Conservation (phyloP, 306 rosid species). For the Neltuma alba region DNA sequence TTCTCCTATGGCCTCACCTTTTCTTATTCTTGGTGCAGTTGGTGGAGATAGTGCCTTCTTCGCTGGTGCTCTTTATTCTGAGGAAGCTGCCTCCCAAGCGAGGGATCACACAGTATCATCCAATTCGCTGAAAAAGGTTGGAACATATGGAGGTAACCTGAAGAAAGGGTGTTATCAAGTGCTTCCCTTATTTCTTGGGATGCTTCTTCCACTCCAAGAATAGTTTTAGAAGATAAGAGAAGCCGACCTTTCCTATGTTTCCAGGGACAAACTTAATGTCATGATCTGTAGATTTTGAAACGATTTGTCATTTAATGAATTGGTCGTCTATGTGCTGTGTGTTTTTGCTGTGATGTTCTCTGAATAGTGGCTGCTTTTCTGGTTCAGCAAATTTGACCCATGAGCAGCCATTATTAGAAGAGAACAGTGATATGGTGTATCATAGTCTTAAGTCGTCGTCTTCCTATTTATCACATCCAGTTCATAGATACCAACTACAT, state of each 20-base stretch:
- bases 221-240: constrained; percentile 40
- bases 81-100: constrained; percentile 62
- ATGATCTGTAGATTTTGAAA: constrained; percentile 40
- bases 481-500: neutral
- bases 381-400: constrained; percentile 29
- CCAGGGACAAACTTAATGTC: constrained; percentile 42
- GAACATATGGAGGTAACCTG: constrained; percentile 32
- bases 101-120: constrained; percentile 58
- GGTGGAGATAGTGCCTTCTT: constrained; percentile 61
- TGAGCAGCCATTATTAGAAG: constrained; percentile 33
- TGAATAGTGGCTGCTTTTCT: constrained; percentile 39
- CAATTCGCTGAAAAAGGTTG: constrained; percentile 48
- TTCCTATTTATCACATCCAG: constrained; percentile 24
- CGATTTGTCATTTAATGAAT: constrained; percentile 36
- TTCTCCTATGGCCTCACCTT: constrained; percentile 2
- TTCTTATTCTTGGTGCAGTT: constrained; percentile 41
- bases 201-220: constrained; percentile 36
- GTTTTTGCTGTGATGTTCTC: constrained; percentile 38
- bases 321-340: constrained; percentile 40
- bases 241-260: constrained; percentile 38
- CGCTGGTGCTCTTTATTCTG: constrained; percentile 60
- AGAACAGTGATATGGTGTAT: constrained; percentile 40
- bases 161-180: constrained; percentile 28
- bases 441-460: constrained; percentile 25
- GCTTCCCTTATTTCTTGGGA: constrained; percentile 40